Base-by-base conservation (phyloP, 2,329 filamentous ascomycete species). In the Fusarium falciforme region DNA sequence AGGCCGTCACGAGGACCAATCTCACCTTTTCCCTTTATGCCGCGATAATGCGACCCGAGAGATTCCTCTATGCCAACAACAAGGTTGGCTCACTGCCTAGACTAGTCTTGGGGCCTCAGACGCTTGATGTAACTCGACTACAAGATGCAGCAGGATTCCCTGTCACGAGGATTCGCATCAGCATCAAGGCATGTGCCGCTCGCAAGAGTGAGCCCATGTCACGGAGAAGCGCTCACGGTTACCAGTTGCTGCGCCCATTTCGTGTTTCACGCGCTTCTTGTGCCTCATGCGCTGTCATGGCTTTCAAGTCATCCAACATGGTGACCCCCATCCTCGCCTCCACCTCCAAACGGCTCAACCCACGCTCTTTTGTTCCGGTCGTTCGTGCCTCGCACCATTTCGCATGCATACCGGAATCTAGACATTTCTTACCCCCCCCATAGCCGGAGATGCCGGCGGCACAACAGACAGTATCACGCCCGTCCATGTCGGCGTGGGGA, bases 251-350 rank as follows among this genome's bases (percentile, higher is more conserved):
- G 49, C 62, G 61, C 47, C 33, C 33, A 66, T 74, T 61, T 22
- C 20, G 35, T 54, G 58, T 64, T 47, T 73, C 59, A 27, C 61
- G 54, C 31, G 33, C 36, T 38, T 52, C 31, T 49, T 60, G 25
- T 20, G 25, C 8, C 36, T 40, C 62, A 67, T 74, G 71, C 22
- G 58, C 40, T 70, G 72, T 67, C 67, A 70, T 66, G 61, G 57
- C 67, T 64, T 59, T 63, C 60, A 60, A 64, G 73, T 58, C 63
- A 63, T 47, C 57, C 62, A 66, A 72, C 75, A 44, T 42, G 40
- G 47, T 72, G 76, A 71, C 63, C 75, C 74, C 75, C 75, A 74
- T 73, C 49, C 64, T 35, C n/a, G 61, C 73, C 75, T 77, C 75
- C 75, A 76, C 73, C 29, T 58, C 35, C 52, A 65, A 61, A n/a